phyloP scores from a whole-genome alignment of 2,329 filamentous ascomycete genomes.

The Diaporthe eres region DNA sequence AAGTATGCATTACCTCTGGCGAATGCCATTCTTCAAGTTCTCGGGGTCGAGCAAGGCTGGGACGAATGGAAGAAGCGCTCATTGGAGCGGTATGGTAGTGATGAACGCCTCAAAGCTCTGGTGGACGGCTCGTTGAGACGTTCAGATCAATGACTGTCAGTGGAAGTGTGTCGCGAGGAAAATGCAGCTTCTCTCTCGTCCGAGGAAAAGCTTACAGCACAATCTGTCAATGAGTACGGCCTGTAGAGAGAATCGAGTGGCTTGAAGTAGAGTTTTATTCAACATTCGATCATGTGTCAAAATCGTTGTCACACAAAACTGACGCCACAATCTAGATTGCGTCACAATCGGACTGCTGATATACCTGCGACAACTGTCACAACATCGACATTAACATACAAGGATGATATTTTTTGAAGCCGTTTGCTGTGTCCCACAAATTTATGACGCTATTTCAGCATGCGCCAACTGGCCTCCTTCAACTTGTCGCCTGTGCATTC shows the following conservation, averaged over 20 bases:
- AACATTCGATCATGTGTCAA: too few species aligned
- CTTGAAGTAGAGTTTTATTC: too few species aligned
- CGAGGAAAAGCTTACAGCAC: too few species aligned
- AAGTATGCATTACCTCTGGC: not conserved
- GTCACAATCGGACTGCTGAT: too few species aligned
- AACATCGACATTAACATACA: too few species aligned
- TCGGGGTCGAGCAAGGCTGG: not conserved
- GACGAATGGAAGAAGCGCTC: not conserved
- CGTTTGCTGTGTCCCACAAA: not conserved
- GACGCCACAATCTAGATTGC: too few species aligned
- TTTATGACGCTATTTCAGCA: not conserved
- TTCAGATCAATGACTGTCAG: not conserved
- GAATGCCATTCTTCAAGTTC: not conserved
- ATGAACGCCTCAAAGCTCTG: not conserved
- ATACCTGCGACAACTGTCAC: too few species aligned
- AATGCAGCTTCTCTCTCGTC: not conserved
- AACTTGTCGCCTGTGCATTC: not conserved
- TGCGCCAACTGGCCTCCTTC: not conserved
- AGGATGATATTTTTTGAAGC: too few species aligned
- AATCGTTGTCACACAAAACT: too few species aligned
- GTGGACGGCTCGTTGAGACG: not conserved
- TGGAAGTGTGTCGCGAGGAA: not conserved
- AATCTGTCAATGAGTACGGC: too few species aligned
- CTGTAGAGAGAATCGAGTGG: too few species aligned
- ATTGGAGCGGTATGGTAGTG: not conserved